Evolutionary conservation across 1,139 yeast species (phyloP).

Genomic region (Protomyces inundatus): DNA sequence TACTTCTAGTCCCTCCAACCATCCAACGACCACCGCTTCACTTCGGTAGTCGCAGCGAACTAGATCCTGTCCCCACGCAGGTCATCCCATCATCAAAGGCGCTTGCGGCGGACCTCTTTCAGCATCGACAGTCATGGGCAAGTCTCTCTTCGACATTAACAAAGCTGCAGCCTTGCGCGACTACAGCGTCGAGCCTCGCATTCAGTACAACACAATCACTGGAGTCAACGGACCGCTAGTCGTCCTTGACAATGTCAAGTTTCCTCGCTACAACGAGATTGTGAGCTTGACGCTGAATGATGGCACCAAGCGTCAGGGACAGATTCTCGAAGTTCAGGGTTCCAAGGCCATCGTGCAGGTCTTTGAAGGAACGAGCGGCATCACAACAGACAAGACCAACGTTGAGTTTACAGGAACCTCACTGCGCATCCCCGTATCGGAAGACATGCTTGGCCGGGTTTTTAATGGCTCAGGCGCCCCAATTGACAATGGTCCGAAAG

Average conservation of each 20-base stretch:
- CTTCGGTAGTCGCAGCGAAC: background rate
- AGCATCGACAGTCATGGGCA: constrained; percentile 1
- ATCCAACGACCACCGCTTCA: background rate
- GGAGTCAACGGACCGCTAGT: constrained; percentile 97
- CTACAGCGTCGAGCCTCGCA: constrained; percentile 34
- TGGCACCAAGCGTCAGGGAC: constrained; percentile 91
- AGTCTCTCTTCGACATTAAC: constrained; percentile 32
- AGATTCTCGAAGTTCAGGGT: constrained; percentile 95
- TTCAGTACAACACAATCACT: constrained; percentile 80
- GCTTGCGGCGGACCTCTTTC: too few relatives aligned
- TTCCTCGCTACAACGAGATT: constrained; percentile 93
- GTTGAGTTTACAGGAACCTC: constrained; percentile 96
- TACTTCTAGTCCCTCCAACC: background rate
- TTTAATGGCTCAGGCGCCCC: constrained; percentile 99
- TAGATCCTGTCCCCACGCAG: background rate
- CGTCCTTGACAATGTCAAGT: constrained; percentile 60
- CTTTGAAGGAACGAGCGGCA: constrained; percentile 51
- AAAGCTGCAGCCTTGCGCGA: constrained; percentile 35
- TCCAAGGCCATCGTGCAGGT: constrained; percentile 97
- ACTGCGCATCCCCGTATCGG: constrained; percentile 89
- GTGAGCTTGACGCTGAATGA: constrained; percentile 95
- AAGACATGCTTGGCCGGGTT: constrained; percentile 94
- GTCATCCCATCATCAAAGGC: too few relatives aligned
- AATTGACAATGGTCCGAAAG: constrained; percentile 96
- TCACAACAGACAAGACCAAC: constrained; percentile 89